These are phyloP conservation scores for Hypomontagnella monticulosa DNA, from an alignment of 495 filamentous ascomycete genomes.

Conservation along the genomic window DNA sequence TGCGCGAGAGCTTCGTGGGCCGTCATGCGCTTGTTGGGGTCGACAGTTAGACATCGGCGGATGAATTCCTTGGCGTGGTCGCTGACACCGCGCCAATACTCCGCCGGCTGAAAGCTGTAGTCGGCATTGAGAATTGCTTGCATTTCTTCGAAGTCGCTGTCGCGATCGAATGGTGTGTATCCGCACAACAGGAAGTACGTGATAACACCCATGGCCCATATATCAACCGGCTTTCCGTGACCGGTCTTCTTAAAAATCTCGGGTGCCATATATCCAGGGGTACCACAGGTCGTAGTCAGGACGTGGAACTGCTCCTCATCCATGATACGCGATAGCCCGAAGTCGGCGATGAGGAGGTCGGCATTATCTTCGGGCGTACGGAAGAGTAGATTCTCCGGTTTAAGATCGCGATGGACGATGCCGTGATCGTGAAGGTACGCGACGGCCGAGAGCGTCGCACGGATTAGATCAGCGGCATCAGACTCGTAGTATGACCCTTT, in stretches of 20 bases:
- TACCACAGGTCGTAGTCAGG: constrained; percentile 95
- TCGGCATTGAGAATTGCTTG: constrained; percentile 96
- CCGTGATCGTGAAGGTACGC: constrained; percentile 98
- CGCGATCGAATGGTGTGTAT: constrained; percentile 97
- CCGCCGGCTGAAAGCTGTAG: constrained; percentile 93
- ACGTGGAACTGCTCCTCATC: constrained; percentile 99
- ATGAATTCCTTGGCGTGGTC: constrained; percentile 89
- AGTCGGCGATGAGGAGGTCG: constrained; percentile 95
- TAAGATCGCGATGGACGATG: constrained; percentile 89
- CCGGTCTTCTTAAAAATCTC: constrained; percentile 92
- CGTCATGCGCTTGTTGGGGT: constrained; percentile 87
- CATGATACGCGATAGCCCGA: constrained; percentile 94
- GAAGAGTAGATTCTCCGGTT: constrained; percentile 82
- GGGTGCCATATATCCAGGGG: constrained; percentile 96
- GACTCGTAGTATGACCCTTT: constrained; percentile 99
- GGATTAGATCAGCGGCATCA: constrained; percentile 93
- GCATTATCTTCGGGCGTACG: constrained; percentile 83
- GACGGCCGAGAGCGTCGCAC: constrained; percentile 94
- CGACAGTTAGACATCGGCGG: constrained; percentile 81
- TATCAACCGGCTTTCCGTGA: constrained; percentile 89
- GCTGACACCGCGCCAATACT: constrained; percentile 97
- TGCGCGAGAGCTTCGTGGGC: constrained; percentile 92
- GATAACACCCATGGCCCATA: constrained; percentile 97
- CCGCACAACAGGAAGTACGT: constrained; percentile 98
- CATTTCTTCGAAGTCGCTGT: constrained; percentile 98